Percentiles rank a stretch among this genome's conserved stretches.
phyloP scores from a whole-genome alignment of 306 rosid species.

The Comarum palustre region DNA sequence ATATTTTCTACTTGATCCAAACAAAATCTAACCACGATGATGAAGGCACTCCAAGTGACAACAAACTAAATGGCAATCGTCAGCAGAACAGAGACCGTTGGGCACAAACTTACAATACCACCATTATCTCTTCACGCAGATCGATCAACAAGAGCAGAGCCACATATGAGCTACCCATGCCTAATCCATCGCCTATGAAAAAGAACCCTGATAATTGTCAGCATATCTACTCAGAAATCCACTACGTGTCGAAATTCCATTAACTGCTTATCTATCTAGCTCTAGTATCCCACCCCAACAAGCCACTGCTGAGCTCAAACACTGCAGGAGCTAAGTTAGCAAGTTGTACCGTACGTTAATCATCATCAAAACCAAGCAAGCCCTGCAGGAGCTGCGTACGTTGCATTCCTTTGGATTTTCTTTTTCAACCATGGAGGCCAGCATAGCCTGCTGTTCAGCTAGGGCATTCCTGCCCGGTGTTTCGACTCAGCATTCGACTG shows the following conservation, averaged over 20 bases:
- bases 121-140: slow-evolving; percentile 48
- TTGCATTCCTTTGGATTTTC: neutral
- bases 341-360: too few relatives aligned
- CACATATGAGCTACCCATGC: slow-evolving; percentile 60
- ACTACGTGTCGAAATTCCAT: slow-evolving; percentile 45
- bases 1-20: too few relatives aligned
- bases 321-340: slow-evolving; percentile 15
- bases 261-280: slow-evolving; percentile 58
- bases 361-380: neutral
- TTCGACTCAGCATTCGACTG: slow-evolving; percentile 51
- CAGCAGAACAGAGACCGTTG: neutral
- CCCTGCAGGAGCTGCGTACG: neutral
- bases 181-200: slow-evolving; percentile 35
- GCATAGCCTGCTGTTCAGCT: slow-evolving; percentile 61
- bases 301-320: neutral
- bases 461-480: slow-evolving; percentile 53
- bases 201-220: slow-evolving; percentile 20
- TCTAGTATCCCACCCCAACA: slow-evolving; percentile 27
- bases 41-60: neutral
- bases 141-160: slow-evolving; percentile 39
- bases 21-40: too few relatives aligned
- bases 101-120: slow-evolving; percentile 33
- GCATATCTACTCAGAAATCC: slow-evolving; percentile 34
- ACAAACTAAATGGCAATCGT: neutral
- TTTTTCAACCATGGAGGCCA: slow-evolving; percentile 58